Percentiles rank a stretch among this genome's conserved stretches.
Conservation (phyloP, 2,329 filamentous ascomycete genomes). For the Mycosphaerelloides madeirae region DNA sequence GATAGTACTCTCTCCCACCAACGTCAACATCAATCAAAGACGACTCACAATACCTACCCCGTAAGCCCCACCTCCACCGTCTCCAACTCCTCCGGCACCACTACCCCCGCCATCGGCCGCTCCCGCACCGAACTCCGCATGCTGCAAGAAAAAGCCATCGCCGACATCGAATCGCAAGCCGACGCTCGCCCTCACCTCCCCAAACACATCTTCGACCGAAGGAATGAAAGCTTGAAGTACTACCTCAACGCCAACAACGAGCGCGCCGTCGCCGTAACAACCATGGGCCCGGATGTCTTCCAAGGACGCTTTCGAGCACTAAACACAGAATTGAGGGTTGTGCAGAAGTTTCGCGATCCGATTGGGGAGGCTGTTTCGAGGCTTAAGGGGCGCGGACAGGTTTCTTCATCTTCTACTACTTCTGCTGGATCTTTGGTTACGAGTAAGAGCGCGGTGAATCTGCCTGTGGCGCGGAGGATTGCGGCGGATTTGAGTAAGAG, state of each 20-base stretch:
- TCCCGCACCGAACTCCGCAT: conserved; percentile 30
- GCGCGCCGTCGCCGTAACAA: conserved; percentile 10
- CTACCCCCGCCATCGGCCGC: conserved; percentile 28
- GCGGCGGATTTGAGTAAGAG: conserved; percentile 16
- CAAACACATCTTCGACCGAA: conserved; percentile 30
- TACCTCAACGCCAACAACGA: conserved; percentile 19
- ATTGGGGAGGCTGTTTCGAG: conserved; percentile 28
- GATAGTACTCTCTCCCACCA: conserved; percentile 18
- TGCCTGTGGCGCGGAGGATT: conserved; percentile 14
- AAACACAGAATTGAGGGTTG: conserved; percentile 31
- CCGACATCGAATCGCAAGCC: conserved; percentile 26
- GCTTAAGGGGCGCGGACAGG: conserved; percentile 20
- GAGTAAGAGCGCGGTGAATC: conserved; percentile 21
- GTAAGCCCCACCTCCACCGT: conserved; percentile 28
- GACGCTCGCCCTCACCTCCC: conserved; percentile 28
- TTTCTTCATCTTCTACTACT: no score
- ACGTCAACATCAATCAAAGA: no score
- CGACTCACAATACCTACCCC: conserved; percentile 19
- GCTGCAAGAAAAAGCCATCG: conserved; percentile 31
- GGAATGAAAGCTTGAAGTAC: conserved; percentile 32
- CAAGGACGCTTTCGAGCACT: conserved; percentile 33
- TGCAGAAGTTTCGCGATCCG: conserved; percentile 32
- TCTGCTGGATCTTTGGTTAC: no score
- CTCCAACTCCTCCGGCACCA: conserved; percentile 27
- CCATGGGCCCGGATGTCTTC: conserved; percentile 31